Evolutionary conservation across 345 rosid genomes (phyloP), one percentile per base, ranked within the genome.

Genomic region (Firmiana major): DNA sequence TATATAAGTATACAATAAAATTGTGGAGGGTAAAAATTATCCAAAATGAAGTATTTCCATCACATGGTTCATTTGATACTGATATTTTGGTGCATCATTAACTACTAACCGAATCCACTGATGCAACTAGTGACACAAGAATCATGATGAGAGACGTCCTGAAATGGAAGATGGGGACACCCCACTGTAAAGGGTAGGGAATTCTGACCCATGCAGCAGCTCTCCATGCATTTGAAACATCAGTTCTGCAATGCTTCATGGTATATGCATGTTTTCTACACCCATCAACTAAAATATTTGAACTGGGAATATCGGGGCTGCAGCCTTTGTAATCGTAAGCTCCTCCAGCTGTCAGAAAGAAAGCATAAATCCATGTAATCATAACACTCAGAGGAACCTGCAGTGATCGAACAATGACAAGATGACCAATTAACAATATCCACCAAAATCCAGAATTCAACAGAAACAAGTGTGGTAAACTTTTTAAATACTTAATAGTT

Each of bases 101-200:
- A 70, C 59, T 72, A 88, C 97, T 71, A 75, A 95, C 99, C 83
- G 98, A 91, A 62, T 93, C 96, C 65, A 93, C 96, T n/a, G 98
- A 89, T 74, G 97, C 92, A 53, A 95, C 92, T 73, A 95, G 74
- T 54, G 99, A 95, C 69, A 86, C 93, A 21, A 92, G 76, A 83
- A 90, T 90, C 98, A 93, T 90, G 79, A 93, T 88, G 86, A 95
- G 75, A 82, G 90, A 90, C 65, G 99, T 93, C 86, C 90, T 85
- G 49, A 89, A 72, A 80, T 90, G 92, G 88, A 95, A 90, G 81
- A 83, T 83, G 11, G 99, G 99, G 68, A 86, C 64, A 31, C 98
- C 99, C 98, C 99, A 95, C 75, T 93, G 97, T 49, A 90, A 75
- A 63, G 99, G 98, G 78, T 88, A 95, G 46, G 99, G 99, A 69